Evolutionary conservation across 1,139 yeast species (phyloP).

Genomic region (Hemisphaericaspora subhashii): DNA sequence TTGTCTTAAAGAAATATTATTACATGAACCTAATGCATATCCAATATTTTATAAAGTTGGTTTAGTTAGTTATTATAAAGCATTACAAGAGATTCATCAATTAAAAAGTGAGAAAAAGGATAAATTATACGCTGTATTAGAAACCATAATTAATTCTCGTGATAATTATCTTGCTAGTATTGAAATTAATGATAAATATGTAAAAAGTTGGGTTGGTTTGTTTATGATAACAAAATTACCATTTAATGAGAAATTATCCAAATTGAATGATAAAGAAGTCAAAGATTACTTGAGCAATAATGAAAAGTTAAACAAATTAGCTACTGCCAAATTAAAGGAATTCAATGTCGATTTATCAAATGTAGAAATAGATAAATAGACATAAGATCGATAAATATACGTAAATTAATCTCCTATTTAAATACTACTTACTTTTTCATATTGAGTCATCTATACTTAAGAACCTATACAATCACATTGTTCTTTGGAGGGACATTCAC

Average conservation of each 20-base stretch:
- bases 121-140: slow-evolving; percentile 23
- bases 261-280: slow-evolving; percentile 23
- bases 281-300: slow-evolving; percentile 23
- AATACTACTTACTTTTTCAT: no score
- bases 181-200: slow-evolving; percentile 69
- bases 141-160: slow-evolving; percentile 36
- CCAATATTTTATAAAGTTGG: slow-evolving; percentile 68
- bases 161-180: slow-evolving; percentile 66
- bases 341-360: slow-evolving; percentile 14
- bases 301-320: slow-evolving; percentile 21
- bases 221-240: slow-evolving; percentile 33
- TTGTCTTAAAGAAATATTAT: slow-evolving; percentile 66
- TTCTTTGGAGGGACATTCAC: slow-evolving; percentile 1
- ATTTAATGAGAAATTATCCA: slow-evolving; percentile 23
- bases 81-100: slow-evolving; percentile 20
- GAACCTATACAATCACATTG: no score
- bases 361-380: neutral
- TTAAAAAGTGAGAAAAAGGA: slow-evolving; percentile 24
- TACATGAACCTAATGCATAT: slow-evolving; percentile 72
- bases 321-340: slow-evolving; percentile 21
- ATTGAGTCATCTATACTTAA: no score
- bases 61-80: slow-evolving; percentile 23
- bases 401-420: no score
- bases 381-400: no score
- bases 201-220: slow-evolving; percentile 79